Conservation (phyloP, 371 early-diverging fungal genomes). For the Mortierella sp. region DNA sequence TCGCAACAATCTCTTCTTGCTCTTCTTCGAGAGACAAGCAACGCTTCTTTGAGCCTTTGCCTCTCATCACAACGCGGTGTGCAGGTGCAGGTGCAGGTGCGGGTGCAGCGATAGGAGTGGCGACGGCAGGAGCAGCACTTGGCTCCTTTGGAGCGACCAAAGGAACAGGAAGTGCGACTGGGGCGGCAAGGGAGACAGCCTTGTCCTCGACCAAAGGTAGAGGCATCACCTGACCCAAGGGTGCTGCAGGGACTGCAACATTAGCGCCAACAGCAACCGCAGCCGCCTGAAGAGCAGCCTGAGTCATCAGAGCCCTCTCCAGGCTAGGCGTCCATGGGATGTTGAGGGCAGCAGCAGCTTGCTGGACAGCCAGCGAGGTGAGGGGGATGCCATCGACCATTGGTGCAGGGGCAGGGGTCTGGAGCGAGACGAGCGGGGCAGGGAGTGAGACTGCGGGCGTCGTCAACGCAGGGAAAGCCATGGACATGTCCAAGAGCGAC, state of each 20-base stretch:
- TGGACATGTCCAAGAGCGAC: constrained; percentile 37
- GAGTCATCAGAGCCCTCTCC: constrained; percentile 42
- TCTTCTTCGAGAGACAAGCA: constrained; percentile 25
- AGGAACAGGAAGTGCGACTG: background rate
- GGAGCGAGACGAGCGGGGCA: constrained; percentile 1
- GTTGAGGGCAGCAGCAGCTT: constrained; percentile 51
- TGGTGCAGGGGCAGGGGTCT: constrained; percentile 1
- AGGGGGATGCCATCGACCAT: constrained; percentile 13
- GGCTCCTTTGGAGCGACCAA: background rate
- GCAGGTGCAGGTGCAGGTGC: background rate
- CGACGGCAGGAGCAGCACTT: background rate
- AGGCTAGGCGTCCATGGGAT: constrained; percentile 47
- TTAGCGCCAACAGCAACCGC: constrained; percentile 5
- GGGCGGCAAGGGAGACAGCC: too few species aligned
- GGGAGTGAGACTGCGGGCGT: background rate
- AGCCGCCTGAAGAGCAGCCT: constrained; percentile 20
- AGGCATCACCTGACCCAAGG: background rate
- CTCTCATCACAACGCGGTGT: constrained; percentile 1
- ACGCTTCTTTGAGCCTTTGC: constrained; percentile 19
- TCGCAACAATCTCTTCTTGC: constrained; percentile 70
- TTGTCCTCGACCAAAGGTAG: too few species aligned
- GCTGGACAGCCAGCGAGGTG: constrained; percentile 42
- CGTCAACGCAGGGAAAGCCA: constrained; percentile 12
- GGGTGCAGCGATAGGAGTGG: background rate
- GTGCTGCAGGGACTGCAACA: background rate